A percentile compares a stretch with the other conserved stretches of the same genome.
Conservation (phyloP, 495 filamentous ascomycete species). For the Talaromyces nanjingensis region DNA sequence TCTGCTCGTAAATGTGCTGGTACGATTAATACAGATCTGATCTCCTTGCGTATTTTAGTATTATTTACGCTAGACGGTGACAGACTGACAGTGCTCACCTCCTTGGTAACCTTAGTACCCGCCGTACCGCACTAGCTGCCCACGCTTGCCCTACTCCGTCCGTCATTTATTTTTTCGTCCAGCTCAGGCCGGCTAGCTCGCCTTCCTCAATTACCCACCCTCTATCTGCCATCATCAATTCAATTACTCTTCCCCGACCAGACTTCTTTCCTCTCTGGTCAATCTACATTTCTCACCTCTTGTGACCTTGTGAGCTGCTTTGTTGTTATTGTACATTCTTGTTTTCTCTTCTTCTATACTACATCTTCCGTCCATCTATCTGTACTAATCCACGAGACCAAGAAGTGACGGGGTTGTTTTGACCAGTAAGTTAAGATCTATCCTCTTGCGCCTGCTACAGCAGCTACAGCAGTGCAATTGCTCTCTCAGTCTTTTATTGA, state of each 20-base stretch:
- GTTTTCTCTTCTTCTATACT: background rate
- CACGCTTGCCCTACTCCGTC: background rate
- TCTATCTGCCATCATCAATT: slow-evolving; percentile 10
- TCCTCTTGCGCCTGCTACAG: background rate
- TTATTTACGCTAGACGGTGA: background rate
- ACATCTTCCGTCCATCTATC: background rate
- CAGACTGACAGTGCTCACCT: background rate
- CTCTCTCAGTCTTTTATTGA: background rate
- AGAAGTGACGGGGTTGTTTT: background rate
- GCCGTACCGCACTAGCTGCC: background rate
- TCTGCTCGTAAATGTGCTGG: background rate
- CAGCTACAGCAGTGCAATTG: background rate
- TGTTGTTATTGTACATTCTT: background rate
- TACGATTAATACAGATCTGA: background rate
- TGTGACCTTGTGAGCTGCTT: background rate
- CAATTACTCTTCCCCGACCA: slow-evolving; percentile 11
- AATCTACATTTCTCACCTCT: slow-evolving; percentile 10
- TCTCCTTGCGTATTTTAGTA: background rate
- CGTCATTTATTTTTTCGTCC: background rate
- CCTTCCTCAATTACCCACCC: slow-evolving; percentile 11
- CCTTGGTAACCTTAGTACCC: background rate
- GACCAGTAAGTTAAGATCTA: background rate
- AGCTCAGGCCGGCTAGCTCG: background rate
- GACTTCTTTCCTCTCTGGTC: background rate
- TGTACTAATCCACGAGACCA: background rate